A percentile compares a stretch with the other conserved stretches of the same genome.
phyloP scores from a whole-genome alignment of 2,329 filamentous ascomycete species.

The Sphaceloma murrayae region DNA sequence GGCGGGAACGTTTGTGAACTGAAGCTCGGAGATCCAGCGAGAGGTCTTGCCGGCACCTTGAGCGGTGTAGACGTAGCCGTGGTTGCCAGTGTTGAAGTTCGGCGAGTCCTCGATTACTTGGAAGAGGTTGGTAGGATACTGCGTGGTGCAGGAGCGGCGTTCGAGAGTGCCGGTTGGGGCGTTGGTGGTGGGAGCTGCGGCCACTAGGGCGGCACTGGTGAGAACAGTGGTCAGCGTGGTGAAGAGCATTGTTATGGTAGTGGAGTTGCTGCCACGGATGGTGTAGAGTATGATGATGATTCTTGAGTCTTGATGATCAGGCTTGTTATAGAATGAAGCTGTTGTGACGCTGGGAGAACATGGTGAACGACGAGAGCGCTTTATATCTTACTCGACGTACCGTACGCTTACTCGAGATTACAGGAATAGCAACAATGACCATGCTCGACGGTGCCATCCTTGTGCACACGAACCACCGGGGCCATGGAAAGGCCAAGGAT shows the following conservation, averaged over 20 bases:
- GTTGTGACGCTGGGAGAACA: background rate
- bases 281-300: background rate
- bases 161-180: background rate
- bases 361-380: background rate
- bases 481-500: background rate
- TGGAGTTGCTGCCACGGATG: background rate
- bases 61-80: conserved; percentile 11
- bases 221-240: conserved; percentile 9
- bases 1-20: conserved; percentile 11
- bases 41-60: conserved; percentile 10
- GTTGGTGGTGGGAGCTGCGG: conserved; percentile 1
- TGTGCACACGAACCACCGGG: conserved; percentile 1
- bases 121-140: conserved; percentile 13
- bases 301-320: no score
- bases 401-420: background rate
- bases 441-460: background rate
- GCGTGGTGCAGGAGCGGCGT: conserved; percentile 1
- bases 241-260: conserved; percentile 3
- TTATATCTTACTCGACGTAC: background rate
- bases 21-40: conserved; percentile 10
- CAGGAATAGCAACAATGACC: background rate
- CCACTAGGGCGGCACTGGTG: conserved; percentile 3
- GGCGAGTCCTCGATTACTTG: background rate
- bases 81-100: conserved; percentile 7
- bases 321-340: background rate